Evolutionary conservation across 83 land plant species (phyloP), one percentile per base, ranked within the genome.

Genomic region (Thuja plicata): DNA sequence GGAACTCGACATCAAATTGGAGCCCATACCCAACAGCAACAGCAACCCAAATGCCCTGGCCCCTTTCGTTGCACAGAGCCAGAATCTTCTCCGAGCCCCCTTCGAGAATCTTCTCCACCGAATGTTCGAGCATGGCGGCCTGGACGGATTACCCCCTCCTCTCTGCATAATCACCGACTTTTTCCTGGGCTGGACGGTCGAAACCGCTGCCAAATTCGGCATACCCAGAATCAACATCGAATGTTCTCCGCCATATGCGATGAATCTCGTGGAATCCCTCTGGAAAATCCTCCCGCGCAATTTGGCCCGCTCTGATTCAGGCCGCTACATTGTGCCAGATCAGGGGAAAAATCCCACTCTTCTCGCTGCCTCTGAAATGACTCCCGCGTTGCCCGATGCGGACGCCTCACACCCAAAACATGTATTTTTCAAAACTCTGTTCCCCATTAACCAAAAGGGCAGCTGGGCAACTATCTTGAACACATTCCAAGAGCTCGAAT

Each of bases 401-500:
- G 45, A 86, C 55, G 41, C 10, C 3, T 3, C 46, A 73, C 86
- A 80, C 52, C 27, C 76, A 24, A 46, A 40, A 77, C 48, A 27
- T 0, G 5, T 43, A 86, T 34, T 50, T 88, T 43, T 6, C 85
- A 21, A 66, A 17, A 34, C 30, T 17, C 60, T 43, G 46, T 62
- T 52, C 0, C 7, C 38, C 90, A 85, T 30, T 11, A 60, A 91
- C 24, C 86, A 90, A 48, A 3, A 30, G 48, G 88, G n/a, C 24
- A 89, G 92, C 87, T 84, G 84, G 83, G 92, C 92, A 13, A 48
- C 88, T 19, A 45, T 93, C 30, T 30, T 88, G 5, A 94, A 94
- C 91, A 93, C 92, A 88, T 94, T 93, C 86, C 81, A 92, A 35
- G 96, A 94, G 79, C 90, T 94, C 3, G 95, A 94, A 74, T 38